Conservation (phyloP, 108 stramenopile genomes). For the Cyclostephanos tholiformis region DNA sequence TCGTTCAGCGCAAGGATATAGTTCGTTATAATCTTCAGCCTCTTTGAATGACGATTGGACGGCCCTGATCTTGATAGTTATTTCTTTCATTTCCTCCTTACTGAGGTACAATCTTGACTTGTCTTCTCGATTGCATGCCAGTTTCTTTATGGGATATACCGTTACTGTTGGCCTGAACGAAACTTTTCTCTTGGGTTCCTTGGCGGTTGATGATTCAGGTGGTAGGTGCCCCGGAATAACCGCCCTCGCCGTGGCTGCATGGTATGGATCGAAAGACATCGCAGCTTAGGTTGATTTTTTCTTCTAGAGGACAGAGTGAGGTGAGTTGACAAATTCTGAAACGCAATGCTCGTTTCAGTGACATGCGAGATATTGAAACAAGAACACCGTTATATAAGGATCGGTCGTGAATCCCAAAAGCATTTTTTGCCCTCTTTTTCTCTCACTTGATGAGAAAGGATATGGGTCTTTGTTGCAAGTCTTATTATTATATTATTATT, state of each 20-base stretch:
- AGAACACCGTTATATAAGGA: too few species aligned
- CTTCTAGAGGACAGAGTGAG: too few species aligned
- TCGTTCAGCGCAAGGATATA: neutral
- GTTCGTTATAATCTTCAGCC: neutral
- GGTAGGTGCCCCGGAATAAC: neutral
- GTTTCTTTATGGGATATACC: conserved; percentile 12
- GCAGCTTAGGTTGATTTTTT: neutral
- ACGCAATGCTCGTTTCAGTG: too few species aligned
- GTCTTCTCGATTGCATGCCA: conserved; percentile 6
- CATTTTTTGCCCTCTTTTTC: too few species aligned
- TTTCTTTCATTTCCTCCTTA: conserved; percentile 9
- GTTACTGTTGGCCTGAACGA: conserved; percentile 17
- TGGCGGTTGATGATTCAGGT: neutral
- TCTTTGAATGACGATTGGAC: conserved; percentile 13
- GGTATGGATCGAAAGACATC: neutral
- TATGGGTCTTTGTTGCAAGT: too few species aligned
- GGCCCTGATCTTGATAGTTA: conserved; percentile 7
- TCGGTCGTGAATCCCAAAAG: too few species aligned
- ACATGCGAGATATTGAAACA: too few species aligned
- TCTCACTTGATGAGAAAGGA: too few species aligned
- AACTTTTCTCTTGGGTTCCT: conserved; percentile 12
- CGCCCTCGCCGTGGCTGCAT: neutral
- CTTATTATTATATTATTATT: too few species aligned
- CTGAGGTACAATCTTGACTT: conserved; percentile 23
- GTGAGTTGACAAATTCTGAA: too few species aligned